A percentile compares a stretch with the other conserved stretches of the same genome.
phyloP scores from a whole-genome alignment of 2,329 filamentous ascomycete species.

The Malbranchea zuffiana region DNA sequence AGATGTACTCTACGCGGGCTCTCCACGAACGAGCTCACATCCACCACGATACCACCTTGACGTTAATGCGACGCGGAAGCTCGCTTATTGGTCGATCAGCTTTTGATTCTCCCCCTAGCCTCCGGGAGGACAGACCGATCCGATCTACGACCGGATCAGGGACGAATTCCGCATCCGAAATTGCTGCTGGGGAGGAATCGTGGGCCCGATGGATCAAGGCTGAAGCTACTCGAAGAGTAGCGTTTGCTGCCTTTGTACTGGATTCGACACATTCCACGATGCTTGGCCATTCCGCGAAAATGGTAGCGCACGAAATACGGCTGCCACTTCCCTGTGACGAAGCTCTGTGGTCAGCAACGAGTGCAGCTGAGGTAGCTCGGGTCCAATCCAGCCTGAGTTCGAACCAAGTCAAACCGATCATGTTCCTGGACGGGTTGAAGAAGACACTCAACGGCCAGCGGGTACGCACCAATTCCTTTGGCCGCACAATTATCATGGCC shows the following conservation, averaged over 20 bases:
- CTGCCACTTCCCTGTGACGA: constrained; percentile 88
- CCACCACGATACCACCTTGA: constrained; percentile 90
- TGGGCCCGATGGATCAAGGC: constrained; percentile 96
- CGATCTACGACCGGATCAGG: constrained; percentile 28
- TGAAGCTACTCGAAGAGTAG: constrained; percentile 78
- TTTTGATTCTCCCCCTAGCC: constrained; percentile 70
- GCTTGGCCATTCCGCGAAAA: constrained; percentile 93
- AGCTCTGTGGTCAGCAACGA: constrained; percentile 80
- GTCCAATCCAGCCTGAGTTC: constrained; percentile 70
- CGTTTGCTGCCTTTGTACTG: constrained; percentile 88
- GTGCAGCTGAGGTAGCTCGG: constrained; percentile 71
- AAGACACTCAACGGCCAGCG: constrained; percentile 73
- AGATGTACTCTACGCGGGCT: constrained; percentile 89
- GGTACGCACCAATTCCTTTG: constrained; percentile 86
- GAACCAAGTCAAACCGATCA: constrained; percentile 63
- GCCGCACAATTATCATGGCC: constrained; percentile 85
- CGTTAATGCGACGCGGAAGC: constrained; percentile 84
- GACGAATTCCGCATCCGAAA: constrained; percentile 42
- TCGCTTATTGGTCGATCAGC: constrained; percentile 79
- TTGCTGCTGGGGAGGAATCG: constrained; percentile 59
- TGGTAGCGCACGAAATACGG: constrained; percentile 93
- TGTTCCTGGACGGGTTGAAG: constrained; percentile 85
- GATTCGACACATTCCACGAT: constrained; percentile 95
- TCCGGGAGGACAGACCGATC: constrained; percentile 49
- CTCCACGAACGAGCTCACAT: constrained; percentile 93